Evolutionary conservation across 2,329 filamentous ascomycete species (phyloP).

Genomic region (Pseudogymnoascus sp.): DNA sequence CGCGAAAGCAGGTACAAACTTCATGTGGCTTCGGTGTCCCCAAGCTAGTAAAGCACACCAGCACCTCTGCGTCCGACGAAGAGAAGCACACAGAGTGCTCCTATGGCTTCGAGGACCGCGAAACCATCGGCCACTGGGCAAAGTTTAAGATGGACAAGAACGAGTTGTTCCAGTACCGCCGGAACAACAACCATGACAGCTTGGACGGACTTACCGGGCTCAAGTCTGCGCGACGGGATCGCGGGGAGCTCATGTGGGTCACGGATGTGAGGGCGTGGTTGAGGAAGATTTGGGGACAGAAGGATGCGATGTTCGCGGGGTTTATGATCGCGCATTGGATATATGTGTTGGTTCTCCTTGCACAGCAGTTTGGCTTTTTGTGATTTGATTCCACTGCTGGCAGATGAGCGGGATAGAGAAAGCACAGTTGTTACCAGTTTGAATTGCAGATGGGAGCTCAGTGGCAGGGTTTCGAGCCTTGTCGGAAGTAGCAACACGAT

Average conservation of each 20-base stretch:
- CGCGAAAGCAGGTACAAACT: conserved; percentile 44
- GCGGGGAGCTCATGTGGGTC: conserved; percentile 40
- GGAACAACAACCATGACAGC: conserved; percentile 45
- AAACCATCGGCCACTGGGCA: conserved; percentile 47
- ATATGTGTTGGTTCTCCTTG: background rate
- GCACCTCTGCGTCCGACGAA: conserved; percentile 28
- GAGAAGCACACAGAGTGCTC: conserved; percentile 15
- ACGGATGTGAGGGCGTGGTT: conserved; percentile 28
- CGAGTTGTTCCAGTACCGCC: conserved; percentile 48
- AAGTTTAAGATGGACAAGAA: conserved; percentile 42
- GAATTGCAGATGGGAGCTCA: background rate
- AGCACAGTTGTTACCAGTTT: background rate
- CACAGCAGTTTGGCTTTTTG: background rate
- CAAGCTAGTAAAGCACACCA: conserved; percentile 30
- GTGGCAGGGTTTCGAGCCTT: too few species aligned
- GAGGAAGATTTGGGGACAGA: conserved; percentile 14
- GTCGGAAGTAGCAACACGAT: background rate
- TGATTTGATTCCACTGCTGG: background rate
- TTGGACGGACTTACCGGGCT: conserved; percentile 54
- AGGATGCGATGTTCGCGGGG: conserved; percentile 12
- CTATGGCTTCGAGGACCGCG: conserved; percentile 43
- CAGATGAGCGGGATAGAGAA: background rate
- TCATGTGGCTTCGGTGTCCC: conserved; percentile 61
- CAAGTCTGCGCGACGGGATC: conserved; percentile 41
- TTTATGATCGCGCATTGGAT: conserved; percentile 10